Conservation (phyloP, 768 basidiomycete species). For the Gymnopilus dilepis region DNA sequence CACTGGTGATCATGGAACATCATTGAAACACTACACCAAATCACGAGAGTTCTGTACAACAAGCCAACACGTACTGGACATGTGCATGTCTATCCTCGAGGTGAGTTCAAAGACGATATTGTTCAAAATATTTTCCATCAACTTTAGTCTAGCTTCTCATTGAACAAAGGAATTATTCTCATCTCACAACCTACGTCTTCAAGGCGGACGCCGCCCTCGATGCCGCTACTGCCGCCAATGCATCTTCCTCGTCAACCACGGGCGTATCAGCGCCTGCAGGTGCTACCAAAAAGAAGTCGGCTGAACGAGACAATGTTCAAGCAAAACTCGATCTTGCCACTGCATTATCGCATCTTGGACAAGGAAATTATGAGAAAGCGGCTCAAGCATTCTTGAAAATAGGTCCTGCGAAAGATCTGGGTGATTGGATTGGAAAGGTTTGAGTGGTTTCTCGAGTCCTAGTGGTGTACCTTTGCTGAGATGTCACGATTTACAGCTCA, state of each 20-base stretch:
- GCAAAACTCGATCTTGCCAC: constrained; percentile 83
- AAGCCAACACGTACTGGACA: constrained; percentile 90
- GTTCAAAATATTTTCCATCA: not conserved
- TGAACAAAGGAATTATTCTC: constrained; percentile 85
- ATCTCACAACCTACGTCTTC: constrained; percentile 91
- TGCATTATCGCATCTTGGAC: constrained; percentile 76
- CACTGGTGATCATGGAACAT: constrained; percentile 69
- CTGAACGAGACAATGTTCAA: constrained; percentile 71
- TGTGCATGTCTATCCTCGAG: constrained; percentile 85
- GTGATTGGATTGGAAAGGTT: constrained; percentile 81
- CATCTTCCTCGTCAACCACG: constrained; percentile 17
- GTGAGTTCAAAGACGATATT: constrained; percentile 40
- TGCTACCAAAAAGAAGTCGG: constrained; percentile 47
- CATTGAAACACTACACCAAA: constrained; percentile 87
- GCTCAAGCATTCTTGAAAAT: constrained; percentile 74
- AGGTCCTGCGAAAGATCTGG: constrained; percentile 67
- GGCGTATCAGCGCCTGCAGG: constrained; percentile 26
- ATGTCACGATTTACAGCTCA: constrained; percentile 48
- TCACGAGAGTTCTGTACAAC: constrained; percentile 93
- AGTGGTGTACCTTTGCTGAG: not conserved
- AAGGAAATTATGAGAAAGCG: constrained; percentile 79
- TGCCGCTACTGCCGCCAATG: constrained; percentile 45
- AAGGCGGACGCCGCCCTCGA: constrained; percentile 95
- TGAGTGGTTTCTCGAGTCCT: not conserved
- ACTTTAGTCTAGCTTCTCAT: constrained; percentile 65